These are phyloP conservation scores for Phaeosphaeriaceae sp. DNA, from an alignment of 2,329 filamentous ascomycete genomes.

Conservation along the genomic window DNA sequence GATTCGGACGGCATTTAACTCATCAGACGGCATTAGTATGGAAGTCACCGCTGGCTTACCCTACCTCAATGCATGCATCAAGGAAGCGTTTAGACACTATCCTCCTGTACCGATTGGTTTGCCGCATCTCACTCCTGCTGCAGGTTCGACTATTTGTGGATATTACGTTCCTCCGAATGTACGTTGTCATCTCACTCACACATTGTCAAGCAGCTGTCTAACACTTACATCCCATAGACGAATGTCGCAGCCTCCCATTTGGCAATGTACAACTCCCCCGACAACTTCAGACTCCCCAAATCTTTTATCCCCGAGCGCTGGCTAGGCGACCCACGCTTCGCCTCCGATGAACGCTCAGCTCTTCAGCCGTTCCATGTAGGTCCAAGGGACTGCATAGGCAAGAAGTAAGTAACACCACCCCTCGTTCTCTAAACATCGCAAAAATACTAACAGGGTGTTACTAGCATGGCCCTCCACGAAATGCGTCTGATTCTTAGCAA, in stretches of 20 bases:
- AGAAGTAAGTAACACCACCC: constrained; percentile 24
- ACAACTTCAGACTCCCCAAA: constrained; percentile 27
- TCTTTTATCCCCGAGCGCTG: constrained; percentile 37
- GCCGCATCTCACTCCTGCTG: constrained; percentile 35
- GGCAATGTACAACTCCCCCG: constrained; percentile 9
- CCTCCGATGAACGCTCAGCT: constrained; percentile 13
- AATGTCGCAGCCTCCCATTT: constrained; percentile 13
- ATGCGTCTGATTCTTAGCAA: constrained; percentile 26
- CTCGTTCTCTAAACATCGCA: not conserved
- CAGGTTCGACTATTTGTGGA: constrained; percentile 41
- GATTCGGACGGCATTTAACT: constrained; percentile 20
- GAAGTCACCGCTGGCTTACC: constrained; percentile 38
- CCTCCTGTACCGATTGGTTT: constrained; percentile 43
- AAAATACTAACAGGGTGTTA: not conserved
- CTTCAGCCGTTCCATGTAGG: constrained; percentile 29
- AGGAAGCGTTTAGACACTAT: constrained; percentile 40
- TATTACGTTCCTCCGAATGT: constrained; percentile 31
- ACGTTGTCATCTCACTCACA: constrained; percentile 5
- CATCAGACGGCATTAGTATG: constrained; percentile 17
- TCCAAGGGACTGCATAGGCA: constrained; percentile 31
- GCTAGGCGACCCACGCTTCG: constrained; percentile 25
- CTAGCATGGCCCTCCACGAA: constrained; percentile 31
- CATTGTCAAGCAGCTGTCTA: not conserved
- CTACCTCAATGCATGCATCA: constrained; percentile 43
- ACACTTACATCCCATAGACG: constrained; percentile 16